These are phyloP conservation scores for Acer saccharum DNA, from an alignment of 345 rosid genomes.

Conservation along the genomic window DNA sequence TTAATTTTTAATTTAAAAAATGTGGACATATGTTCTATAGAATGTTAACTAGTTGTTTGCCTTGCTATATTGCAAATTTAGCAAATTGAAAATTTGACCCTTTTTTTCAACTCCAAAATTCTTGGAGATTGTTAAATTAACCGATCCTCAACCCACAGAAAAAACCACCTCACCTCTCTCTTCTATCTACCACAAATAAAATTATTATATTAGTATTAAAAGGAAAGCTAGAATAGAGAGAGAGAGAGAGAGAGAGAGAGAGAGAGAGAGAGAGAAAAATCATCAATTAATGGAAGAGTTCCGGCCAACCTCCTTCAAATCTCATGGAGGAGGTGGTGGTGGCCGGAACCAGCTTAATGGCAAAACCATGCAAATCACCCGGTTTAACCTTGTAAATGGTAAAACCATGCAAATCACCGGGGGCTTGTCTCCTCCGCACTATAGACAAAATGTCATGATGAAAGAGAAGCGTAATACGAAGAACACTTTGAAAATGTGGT, in stretches of 20 bases:
- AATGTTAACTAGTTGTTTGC: not conserved
- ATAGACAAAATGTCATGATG: not conserved
- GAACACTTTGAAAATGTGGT: conserved; percentile 17
- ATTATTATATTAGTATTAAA: too few relatives aligned
- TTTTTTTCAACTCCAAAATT: not conserved
- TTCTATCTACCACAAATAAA: not conserved
- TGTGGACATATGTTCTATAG: too few relatives aligned
- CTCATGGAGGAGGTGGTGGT: conserved; percentile 20
- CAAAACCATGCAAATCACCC: not conserved
- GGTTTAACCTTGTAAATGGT: too few relatives aligned
- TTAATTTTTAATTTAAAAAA: too few relatives aligned
- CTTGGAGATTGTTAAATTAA: not conserved
- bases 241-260: not conserved
- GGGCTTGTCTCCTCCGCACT: not conserved
- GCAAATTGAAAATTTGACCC: not conserved
- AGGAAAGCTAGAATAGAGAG: not conserved
- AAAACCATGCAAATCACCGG: not conserved
- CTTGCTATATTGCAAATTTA: not conserved
- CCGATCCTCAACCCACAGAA: not conserved
- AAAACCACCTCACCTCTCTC: not conserved
- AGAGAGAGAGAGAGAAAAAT: not conserved
- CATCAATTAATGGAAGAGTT: not conserved
- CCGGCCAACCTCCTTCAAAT: conserved; percentile 20
- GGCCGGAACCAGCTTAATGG: conserved; percentile 8
- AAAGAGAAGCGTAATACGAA: not conserved